Evolutionary conservation across 2,329 filamentous ascomycete species (phyloP).

Genomic region (Aspergillus tubingensis): DNA sequence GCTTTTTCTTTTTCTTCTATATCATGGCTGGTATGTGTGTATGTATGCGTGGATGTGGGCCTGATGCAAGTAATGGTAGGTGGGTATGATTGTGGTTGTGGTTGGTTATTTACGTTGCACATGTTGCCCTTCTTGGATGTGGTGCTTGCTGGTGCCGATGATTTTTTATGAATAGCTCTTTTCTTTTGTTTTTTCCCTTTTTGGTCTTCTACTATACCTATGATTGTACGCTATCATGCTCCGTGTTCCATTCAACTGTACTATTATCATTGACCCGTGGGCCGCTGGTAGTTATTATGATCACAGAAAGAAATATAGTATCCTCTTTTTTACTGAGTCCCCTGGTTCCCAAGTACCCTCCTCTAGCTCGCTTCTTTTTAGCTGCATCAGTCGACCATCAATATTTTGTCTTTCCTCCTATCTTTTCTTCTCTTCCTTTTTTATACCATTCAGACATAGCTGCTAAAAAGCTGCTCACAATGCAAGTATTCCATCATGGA

Average conservation of each 20-base stretch:
- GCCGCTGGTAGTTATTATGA: neutral
- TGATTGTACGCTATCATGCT: constrained; percentile 11
- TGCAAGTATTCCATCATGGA: constrained; percentile 18
- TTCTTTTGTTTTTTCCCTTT: no score
- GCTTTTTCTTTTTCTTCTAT: neutral
- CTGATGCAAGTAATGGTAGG: neutral
- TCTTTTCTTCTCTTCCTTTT: no score
- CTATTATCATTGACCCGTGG: neutral
- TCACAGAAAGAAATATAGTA: neutral
- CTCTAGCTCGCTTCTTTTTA: neutral
- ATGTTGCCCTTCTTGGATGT: no score
- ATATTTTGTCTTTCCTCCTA: neutral
- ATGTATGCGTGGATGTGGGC: neutral
- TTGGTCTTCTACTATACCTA: neutral
- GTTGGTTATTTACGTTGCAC: neutral
- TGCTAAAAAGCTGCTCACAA: constrained; percentile 5
- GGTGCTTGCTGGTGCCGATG: neutral
- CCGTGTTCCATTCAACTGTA: neutral
- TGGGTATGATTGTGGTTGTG: neutral
- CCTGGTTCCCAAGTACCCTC: neutral
- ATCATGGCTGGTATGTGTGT: constrained; percentile 2
- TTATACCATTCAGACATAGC: no score
- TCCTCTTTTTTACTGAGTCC: neutral
- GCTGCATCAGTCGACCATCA: neutral
- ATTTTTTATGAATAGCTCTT: no score